phyloP scores from a whole-genome alignment of 148 eudicot species.

The Spergularia marina region DNA sequence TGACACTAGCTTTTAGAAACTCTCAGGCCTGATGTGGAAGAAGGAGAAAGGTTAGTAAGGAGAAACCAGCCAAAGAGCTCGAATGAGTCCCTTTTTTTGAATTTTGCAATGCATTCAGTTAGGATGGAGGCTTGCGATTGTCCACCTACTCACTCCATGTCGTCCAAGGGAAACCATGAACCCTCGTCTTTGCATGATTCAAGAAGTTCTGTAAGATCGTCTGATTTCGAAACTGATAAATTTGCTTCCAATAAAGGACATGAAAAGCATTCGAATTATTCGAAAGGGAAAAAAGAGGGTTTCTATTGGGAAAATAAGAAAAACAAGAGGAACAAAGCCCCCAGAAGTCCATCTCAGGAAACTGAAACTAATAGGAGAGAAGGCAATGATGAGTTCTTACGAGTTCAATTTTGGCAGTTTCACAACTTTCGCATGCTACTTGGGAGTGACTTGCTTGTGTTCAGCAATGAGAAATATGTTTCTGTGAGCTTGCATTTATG shows the following conservation, averaged over 20 bases:
- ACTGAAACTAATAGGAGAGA: constrained; percentile 69
- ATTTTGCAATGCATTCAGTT: constrained; percentile 98
- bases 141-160: constrained; percentile 62
- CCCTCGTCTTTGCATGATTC: constrained; percentile 46
- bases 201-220: constrained; percentile 41
- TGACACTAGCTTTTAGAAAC: constrained; percentile 1
- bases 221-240: constrained; percentile 38
- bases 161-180: constrained; percentile 37
- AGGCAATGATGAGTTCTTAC: constrained; percentile 61
- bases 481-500: constrained; percentile 97
- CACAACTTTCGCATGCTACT: constrained; percentile 96
- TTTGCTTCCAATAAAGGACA: constrained; percentile 31
- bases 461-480: constrained; percentile 88
- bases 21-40: constrained; percentile 90
- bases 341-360: constrained; percentile 67
- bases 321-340: constrained; percentile 54
- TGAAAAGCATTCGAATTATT: constrained; percentile 33
- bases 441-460: constrained; percentile 92
- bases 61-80: constrained; percentile 75
- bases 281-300: constrained; percentile 43
- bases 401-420: constrained; percentile 92
- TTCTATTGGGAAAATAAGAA: constrained; percentile 61
- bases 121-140: constrained; percentile 99
- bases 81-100: constrained; percentile 76
- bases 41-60: constrained; percentile 84